Conservation (phyloP, 805 yeast species). For the Cephaloascus fragrans region DNA sequence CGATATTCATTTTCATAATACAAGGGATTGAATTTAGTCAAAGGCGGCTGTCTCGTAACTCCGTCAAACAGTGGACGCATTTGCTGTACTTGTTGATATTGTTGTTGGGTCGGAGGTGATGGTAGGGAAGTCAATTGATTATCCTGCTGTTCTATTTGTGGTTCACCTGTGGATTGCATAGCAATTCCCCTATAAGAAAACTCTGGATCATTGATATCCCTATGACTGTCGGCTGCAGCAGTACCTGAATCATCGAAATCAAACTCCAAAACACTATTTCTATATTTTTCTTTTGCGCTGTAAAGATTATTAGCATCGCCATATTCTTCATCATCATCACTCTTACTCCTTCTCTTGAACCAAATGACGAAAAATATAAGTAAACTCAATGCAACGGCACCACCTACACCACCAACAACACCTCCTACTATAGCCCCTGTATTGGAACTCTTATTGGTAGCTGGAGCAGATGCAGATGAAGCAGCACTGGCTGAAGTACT, state of each 20-base stretch:
- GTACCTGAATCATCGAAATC: background rate
- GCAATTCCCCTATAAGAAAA: background rate
- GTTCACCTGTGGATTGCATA: background rate
- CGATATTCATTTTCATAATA: background rate
- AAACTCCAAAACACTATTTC: background rate
- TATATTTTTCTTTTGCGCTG: background rate
- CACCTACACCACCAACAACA: background rate
- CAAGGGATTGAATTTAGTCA: background rate
- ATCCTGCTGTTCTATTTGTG: background rate
- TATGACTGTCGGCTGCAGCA: too few relatives aligned
- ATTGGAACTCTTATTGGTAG: background rate
- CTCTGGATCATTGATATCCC: background rate
- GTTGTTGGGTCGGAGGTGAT: background rate
- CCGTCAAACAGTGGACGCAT: too few relatives aligned
- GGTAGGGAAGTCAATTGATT: background rate
- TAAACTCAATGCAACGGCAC: background rate
- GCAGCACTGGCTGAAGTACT: background rate
- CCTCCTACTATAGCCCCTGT: background rate
- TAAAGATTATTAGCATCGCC: background rate
- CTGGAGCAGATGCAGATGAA: background rate
- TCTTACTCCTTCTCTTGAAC: background rate
- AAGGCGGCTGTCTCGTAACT: background rate
- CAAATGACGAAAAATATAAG: background rate
- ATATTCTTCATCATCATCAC: background rate
- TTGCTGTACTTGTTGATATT: background rate